Conservation (phyloP, 164 flowering plant genomes). For the Kingdonia uniflora region DNA sequence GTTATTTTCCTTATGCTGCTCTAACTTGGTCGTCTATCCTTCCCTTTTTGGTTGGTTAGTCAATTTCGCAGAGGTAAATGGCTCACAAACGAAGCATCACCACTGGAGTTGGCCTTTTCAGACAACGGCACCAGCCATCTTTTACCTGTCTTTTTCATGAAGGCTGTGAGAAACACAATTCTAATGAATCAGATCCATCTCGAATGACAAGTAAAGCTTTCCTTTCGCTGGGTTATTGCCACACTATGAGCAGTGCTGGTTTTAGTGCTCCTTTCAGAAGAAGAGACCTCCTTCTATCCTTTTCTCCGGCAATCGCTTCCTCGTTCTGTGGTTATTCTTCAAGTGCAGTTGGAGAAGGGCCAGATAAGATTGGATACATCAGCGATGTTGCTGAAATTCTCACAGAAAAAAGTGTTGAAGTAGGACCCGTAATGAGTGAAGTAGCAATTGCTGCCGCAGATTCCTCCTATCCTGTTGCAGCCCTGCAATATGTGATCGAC, state of each 20-base stretch:
- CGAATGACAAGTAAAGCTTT: slow-evolving; percentile 5
- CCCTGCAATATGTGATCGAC: slow-evolving; percentile 57
- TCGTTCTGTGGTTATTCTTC: slow-evolving; percentile 37
- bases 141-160: slow-evolving; percentile 27
- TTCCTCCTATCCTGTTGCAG: slow-evolving; percentile 46
- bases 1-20: neutral
- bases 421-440: slow-evolving; percentile 38
- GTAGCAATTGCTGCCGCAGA: slow-evolving; percentile 76
- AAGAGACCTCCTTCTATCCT: slow-evolving; percentile 9
- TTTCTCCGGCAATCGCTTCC: slow-evolving; percentile 12
- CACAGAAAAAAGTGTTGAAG: slow-evolving; percentile 30
- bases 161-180: slow-evolving; percentile 18
- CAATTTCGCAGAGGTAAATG: slow-evolving; percentile 13
- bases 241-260: slow-evolving; percentile 12
- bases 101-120: slow-evolving; percentile 23
- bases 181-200: slow-evolving; percentile 11
- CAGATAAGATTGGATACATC: too few relatives aligned
- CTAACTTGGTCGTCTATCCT: neutral
- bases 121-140: slow-evolving; percentile 29
- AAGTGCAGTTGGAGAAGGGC: slow-evolving; percentile 24
- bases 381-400: slow-evolving; percentile 40
- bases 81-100: slow-evolving; percentile 37
- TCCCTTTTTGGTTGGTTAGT: neutral
- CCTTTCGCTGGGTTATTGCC: slow-evolving; percentile 11
- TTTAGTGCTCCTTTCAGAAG: slow-evolving; percentile 9